phyloP scores from a whole-genome alignment of 2,329 filamentous ascomycete genomes.

The Huntiella savannae region DNA sequence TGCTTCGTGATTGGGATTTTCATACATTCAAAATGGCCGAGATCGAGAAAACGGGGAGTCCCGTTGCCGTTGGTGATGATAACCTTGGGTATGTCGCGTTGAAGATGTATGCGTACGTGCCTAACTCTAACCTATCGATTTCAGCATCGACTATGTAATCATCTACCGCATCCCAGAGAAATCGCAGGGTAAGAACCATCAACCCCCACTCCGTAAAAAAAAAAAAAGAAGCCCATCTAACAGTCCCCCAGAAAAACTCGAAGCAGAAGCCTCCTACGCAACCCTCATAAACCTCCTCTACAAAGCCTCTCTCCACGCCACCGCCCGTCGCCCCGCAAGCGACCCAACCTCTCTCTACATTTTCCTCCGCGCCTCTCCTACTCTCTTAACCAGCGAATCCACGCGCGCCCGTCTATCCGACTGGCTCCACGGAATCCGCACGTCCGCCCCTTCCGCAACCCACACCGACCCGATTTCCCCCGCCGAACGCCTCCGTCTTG shows the following conservation, averaged over 20 bases:
- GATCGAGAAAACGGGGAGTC: too few relatives aligned
- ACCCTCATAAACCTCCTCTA: slow-evolving; percentile 59
- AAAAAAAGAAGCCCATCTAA: background rate
- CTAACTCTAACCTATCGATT: background rate
- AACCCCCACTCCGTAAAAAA: background rate
- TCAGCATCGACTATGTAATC: slow-evolving; percentile 76
- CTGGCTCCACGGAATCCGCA: slow-evolving; percentile 78
- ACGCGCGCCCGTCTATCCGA: slow-evolving; percentile 80
- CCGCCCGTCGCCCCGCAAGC: slow-evolving; percentile 69
- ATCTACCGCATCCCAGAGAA: slow-evolving; percentile 49
- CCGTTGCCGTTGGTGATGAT: too few relatives aligned
- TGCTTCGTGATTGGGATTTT: too few relatives aligned
- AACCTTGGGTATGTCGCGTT: too few relatives aligned
- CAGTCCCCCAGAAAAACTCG: slow-evolving; percentile 20
- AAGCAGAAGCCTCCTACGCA: slow-evolving; percentile 58
- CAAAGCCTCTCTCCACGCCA: slow-evolving; percentile 54
- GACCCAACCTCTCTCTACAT: slow-evolving; percentile 64
- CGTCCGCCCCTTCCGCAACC: slow-evolving; percentile 54
- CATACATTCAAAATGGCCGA: too few relatives aligned
- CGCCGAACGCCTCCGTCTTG: slow-evolving; percentile 70
- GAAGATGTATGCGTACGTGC: too few relatives aligned
- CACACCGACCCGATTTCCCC: slow-evolving; percentile 62
- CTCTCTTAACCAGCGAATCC: slow-evolving; percentile 58
- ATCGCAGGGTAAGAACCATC: slow-evolving; percentile 30
- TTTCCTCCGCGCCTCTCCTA: slow-evolving; percentile 56